A percentile compares a stretch with the other conserved stretches of the same genome.
These are phyloP conservation scores for Fomitopsis betulina DNA, from an alignment of 1,284 basidiomycete species.

Conservation along the genomic window DNA sequence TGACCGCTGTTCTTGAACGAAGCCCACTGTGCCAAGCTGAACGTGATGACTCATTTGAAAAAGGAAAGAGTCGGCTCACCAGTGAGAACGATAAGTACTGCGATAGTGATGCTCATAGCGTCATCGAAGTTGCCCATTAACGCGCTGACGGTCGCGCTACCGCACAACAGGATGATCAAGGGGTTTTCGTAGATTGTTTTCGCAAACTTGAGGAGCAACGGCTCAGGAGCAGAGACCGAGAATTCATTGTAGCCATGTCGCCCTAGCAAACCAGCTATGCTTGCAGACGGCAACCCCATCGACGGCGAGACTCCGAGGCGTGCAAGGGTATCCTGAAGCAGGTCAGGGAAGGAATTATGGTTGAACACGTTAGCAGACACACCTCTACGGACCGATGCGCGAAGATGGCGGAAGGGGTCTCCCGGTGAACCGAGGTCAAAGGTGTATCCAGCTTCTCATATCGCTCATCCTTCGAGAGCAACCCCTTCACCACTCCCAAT, in stretches of 20 bases:
- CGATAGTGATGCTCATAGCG: slow-evolving; percentile 91
- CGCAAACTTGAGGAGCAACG: slow-evolving; percentile 81
- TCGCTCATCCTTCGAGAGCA: slow-evolving; percentile 13
- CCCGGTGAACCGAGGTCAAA: slow-evolving; percentile 20
- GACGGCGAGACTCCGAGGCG: slow-evolving; percentile 61
- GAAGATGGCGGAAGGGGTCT: slow-evolving; percentile 33
- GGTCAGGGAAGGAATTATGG: neutral
- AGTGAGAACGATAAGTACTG: slow-evolving; percentile 89
- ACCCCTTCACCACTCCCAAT: slow-evolving; percentile 31
- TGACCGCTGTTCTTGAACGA: slow-evolving; percentile 92
- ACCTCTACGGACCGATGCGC: slow-evolving; percentile 42
- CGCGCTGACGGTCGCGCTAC: slow-evolving; percentile 82
- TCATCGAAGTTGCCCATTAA: slow-evolving; percentile 94
- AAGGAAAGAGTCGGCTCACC: slow-evolving; percentile 44
- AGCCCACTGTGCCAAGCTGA: slow-evolving; percentile 63
- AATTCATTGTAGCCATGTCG: slow-evolving; percentile 93
- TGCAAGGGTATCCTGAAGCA: slow-evolving; percentile 55
- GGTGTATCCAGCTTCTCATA: slow-evolving; percentile 30
- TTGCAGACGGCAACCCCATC: slow-evolving; percentile 59
- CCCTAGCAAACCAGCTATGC: slow-evolving; percentile 63
- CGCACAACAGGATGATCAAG: slow-evolving; percentile 85
- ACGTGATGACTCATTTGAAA: neutral
- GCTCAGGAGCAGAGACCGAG: slow-evolving; percentile 80
- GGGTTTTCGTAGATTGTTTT: slow-evolving; percentile 94
- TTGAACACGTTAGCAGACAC: slow-evolving; percentile 21